Evolutionary conservation across 179 eudicot species (phyloP), one percentile per base, ranked within the genome.

Genomic region (Silene coronaria): DNA sequence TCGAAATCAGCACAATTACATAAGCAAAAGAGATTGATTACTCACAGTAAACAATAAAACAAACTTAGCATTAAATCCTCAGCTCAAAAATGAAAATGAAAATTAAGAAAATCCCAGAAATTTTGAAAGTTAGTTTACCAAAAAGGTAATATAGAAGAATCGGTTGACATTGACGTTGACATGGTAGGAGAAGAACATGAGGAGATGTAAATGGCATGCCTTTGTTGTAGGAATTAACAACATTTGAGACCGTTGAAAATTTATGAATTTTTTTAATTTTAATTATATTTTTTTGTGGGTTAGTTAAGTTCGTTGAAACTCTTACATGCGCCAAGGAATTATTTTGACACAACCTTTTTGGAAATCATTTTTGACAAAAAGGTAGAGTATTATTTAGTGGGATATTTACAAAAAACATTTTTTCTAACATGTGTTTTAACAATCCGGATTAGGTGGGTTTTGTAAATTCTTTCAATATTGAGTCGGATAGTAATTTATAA

Each of bases 151-250:
- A 51, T 51, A 51, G 57, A 51, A 51, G n/a, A 48, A 13, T 4
- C 4, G 57, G 14, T 51, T 51, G 57, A 38, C 45, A 38, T 38
- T 38, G 57, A 38, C 45, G 12, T 38, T 38, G 53, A 58, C 7
- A 23, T 21, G 61, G 34, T 51, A 51, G 57, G 57, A 51, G 60
- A 75, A 73, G 26, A 68, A 51, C 57, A 51, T 26, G 72, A 74
- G 38, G 78, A 73, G 75, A 73, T 53, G 80, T 73, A 72, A 70
- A 74, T 34, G 87, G 87, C 76, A 77, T 73, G 81, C 87, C 83
- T 79, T 74, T 27, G 72, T 74, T 76, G 74, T 69, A 81, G 81
- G 87, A 81, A 75, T 60, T 65, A 53, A 67, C 28, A 34, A 48
- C 12, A 81, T 19, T 76, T 45, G 16, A 79, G 77, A 73, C 84